Evolutionary conservation across 2,329 filamentous ascomycete species (phyloP).

Genomic region (Cladosporium sp.): DNA sequence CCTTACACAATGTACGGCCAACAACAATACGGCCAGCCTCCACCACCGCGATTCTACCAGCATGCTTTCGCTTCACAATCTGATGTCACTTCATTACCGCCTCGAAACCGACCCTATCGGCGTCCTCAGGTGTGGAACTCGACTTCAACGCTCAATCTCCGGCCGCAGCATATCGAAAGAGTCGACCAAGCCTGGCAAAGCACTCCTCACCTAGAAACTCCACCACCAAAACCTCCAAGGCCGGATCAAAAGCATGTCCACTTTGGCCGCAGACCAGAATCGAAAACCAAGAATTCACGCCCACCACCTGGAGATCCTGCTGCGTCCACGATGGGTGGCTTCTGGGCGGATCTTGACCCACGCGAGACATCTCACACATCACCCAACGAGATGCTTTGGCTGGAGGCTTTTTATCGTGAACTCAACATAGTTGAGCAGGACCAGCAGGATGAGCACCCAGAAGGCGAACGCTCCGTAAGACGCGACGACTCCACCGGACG

Average conservation of each 20-base stretch:
- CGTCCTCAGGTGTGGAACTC: background rate
- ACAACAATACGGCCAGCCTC: background rate
- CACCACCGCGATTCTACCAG: conserved; percentile 7
- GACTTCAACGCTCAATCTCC: background rate
- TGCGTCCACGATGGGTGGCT: background rate
- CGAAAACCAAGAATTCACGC: background rate
- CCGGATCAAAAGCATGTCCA: conserved; percentile 1
- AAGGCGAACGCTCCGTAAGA: background rate
- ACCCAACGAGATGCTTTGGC: conserved; percentile 3
- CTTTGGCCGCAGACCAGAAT: background rate
- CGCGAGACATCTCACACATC: background rate
- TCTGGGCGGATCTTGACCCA: background rate
- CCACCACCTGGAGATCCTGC: background rate
- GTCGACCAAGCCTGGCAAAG: background rate
- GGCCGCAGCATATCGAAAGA: background rate
- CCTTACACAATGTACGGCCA: conserved; percentile 4
- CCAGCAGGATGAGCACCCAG: background rate
- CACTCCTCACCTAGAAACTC: background rate
- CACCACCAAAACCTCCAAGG: background rate
- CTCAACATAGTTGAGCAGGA: conserved; percentile 4
- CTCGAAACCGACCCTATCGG: background rate
- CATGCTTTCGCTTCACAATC: conserved; percentile 3
- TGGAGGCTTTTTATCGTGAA: conserved; percentile 8
- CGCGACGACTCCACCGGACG: background rate
- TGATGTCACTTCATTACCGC: background rate